Evolutionary conservation across 2,329 filamentous ascomycete species (phyloP), one percentile per base, ranked within the genome.

Genomic region (Blastomyces silverae): DNA sequence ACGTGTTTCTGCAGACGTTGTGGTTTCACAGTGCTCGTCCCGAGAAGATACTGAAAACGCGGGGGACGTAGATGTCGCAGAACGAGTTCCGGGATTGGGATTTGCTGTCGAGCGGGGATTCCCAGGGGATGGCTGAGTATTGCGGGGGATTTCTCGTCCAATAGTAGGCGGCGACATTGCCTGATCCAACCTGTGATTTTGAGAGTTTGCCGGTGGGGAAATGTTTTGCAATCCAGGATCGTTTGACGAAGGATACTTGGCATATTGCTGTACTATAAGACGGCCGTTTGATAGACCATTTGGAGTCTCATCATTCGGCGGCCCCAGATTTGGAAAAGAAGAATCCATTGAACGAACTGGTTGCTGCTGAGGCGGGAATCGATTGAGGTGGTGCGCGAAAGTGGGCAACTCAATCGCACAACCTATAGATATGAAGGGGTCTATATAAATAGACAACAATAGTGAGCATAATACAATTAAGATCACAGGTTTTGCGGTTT

Each of bases 41-140:
- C 71, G 74, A 34, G 71, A 74, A 20, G 65, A 58, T 2, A 71
- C 64, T 28, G 72, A 64, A 64, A 75, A 55, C 3, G 77, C 75
- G 60, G 77, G 77, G 42, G 77, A 79, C 74, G 78, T 78, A 1
- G 77, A 79, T 17, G 73, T 69, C 10, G 73, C 76, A 7, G 74
- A 73, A 34, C 70, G 76, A 64, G 70, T 66, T 22, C 71, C 67
- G 3, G 72, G 70, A 28, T 69, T 68, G 34, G 68, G 67, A 37
- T 73, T 71, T 46, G 73, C 65, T 1, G 67, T 71, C 50, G 75
- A 71, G 31, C 72, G 73, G 39, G 70, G 70, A n/a, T 69, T 71
- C 59, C 70, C 73, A 0, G 77, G 77, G 22, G 77, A 78, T 17
- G 76, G 72, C 59, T 78, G 77, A 59, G 77, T 61, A 62, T 72